Evolutionary conservation across 2,329 filamentous ascomycete genomes (phyloP).

Genomic region (Epicoccum sorghinum): DNA sequence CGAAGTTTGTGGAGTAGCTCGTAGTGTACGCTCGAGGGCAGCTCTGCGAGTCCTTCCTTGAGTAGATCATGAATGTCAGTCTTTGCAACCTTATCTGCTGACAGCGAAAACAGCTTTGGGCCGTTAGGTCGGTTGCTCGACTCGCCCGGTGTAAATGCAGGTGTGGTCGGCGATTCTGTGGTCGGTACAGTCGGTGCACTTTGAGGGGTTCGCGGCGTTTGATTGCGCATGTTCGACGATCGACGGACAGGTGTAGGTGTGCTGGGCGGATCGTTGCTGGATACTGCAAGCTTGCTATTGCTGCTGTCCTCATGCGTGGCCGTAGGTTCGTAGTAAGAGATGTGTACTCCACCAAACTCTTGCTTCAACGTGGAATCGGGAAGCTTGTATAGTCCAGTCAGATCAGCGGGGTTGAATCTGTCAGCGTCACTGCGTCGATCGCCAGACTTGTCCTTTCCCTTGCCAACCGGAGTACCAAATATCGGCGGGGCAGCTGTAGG

Average conservation of each 20-base stretch:
- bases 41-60: slow-evolving; percentile 55
- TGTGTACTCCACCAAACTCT: slow-evolving; percentile 79
- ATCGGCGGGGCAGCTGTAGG: slow-evolving; percentile 55
- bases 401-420: slow-evolving; percentile 62
- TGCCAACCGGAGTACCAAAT: slow-evolving; percentile 63
- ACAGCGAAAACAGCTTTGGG: slow-evolving; percentile 64
- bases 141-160: slow-evolving; percentile 46
- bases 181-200: slow-evolving; percentile 33
- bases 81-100: slow-evolving; percentile 54
- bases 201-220: slow-evolving; percentile 59
- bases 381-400: slow-evolving; percentile 71
- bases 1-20: slow-evolving; percentile 85
- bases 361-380: slow-evolving; percentile 62
- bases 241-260: slow-evolving; percentile 80
- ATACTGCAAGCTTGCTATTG: slow-evolving; percentile 19
- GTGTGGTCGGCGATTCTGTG: slow-evolving; percentile 59
- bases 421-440: slow-evolving; percentile 37
- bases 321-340: slow-evolving; percentile 75
- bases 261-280: slow-evolving; percentile 57
- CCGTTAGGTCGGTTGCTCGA: slow-evolving; percentile 34
- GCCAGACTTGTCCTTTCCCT: slow-evolving; percentile 76
- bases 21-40: slow-evolving; percentile 77
- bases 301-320: slow-evolving; percentile 34
- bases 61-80: slow-evolving; percentile 52
- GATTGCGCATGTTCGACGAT: slow-evolving; percentile 59